Evolutionary conservation across 2,329 filamentous ascomycete species (phyloP), one percentile per base, ranked within the genome.

Genomic region (Sarocladiaceae sp.): DNA sequence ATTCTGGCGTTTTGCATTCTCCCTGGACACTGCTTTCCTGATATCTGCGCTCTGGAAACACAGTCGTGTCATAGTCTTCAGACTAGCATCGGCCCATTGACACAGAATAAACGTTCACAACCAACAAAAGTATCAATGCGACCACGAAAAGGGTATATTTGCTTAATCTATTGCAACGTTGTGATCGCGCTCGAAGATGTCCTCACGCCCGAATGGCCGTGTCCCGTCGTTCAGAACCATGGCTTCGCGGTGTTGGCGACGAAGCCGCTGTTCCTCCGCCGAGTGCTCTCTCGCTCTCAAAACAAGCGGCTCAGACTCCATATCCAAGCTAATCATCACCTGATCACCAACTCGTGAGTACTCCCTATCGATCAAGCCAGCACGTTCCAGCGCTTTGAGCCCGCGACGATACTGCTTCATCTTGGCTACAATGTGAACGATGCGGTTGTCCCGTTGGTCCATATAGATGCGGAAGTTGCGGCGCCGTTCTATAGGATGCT

Each of bases 151-250:
- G n/a, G n/a, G n/a, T n/a, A n/a, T n/a, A n/a, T n/a, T n/a, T 28
- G 40, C 4, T 48, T 20, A 48, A 17, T 48, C 44, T 33, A 48
- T 48, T 33, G 26, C 17, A n/a, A 48, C 44, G 15, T 71, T 71
- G 42, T 76, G 71, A 33, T 76, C 78, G 55, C 81, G 72, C 66
- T 94, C 86, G 51, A 92, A 89, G 31, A 96, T 95, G 64, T 96
- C 88, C 40, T 83, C 82, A 56, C 83, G 80, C 3, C 80, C 83
- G 40, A 96, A 67, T 1, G 88, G 87, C 28, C 86, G 78, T 20
- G 82, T 89, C n/a, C 89, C 88, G 62, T 96, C 90, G 61, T 91
- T 93, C 53, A 96, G 74, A 18, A 97, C 91, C 81, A 97, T 92
- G 4, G 90, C 91, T 71, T 96, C 90, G 58, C 91, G 79, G 62